These are phyloP conservation scores for Chalaropsis thielavioides DNA, from an alignment of 2,329 filamentous ascomycete genomes.

Conservation along the genomic window DNA sequence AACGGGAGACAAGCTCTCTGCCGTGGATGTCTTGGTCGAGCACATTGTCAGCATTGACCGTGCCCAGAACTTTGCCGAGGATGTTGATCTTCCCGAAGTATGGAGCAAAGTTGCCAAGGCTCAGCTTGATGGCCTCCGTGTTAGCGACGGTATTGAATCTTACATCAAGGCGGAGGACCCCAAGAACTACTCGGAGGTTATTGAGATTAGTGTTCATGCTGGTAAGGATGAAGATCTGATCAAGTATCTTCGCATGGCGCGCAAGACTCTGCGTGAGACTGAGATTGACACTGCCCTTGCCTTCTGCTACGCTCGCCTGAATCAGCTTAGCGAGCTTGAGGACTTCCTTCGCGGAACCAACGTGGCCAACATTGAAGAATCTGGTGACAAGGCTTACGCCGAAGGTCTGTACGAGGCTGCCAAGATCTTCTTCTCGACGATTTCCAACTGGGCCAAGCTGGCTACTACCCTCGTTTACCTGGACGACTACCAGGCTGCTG, in stretches of 20 bases:
- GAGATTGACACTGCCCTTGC: slow-evolving; percentile 86
- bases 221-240: slow-evolving; percentile 96
- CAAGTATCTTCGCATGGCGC: slow-evolving; percentile 92
- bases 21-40: slow-evolving; percentile 84
- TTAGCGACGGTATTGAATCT: slow-evolving; percentile 85
- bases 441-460: slow-evolving; percentile 99
- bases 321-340: slow-evolving; percentile 84
- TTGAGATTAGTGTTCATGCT: slow-evolving; percentile 85
- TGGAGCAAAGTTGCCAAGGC: slow-evolving; percentile 99
- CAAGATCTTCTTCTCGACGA: slow-evolving; percentile 97
- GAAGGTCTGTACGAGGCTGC: slow-evolving; percentile 91
- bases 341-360: slow-evolving; percentile 90
- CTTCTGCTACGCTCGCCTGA: slow-evolving; percentile 82
- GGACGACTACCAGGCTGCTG: slow-evolving; percentile 89
- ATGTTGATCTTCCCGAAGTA: slow-evolving; percentile 83
- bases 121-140: slow-evolving; percentile 85
- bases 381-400: slow-evolving; percentile 92
- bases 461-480: slow-evolving; percentile 96
- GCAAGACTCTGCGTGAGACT: slow-evolving; percentile 89
- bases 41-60: slow-evolving; percentile 96
- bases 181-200: slow-evolving; percentile 87
- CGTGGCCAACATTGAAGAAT: slow-evolving; percentile 89
- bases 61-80: slow-evolving; percentile 87
- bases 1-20: slow-evolving; percentile 72
- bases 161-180: slow-evolving; percentile 93